Evolutionary conservation across 108 stramenopile species (phyloP).

Genomic region (Pseudonitzschia pungens): DNA sequence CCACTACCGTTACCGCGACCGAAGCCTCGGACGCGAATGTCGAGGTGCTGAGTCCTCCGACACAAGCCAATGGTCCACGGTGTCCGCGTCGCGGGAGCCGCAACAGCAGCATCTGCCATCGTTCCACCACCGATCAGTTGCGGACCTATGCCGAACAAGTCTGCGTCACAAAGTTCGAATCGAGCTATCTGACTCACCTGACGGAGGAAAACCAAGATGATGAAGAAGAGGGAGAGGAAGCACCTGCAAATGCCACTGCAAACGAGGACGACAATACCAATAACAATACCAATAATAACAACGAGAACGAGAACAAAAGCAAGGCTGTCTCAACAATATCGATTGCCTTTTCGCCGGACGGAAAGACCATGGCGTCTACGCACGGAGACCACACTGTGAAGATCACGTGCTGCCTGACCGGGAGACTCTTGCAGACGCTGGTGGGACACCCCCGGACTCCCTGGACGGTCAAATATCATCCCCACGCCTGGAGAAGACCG

Average conservation of each 20-base stretch:
- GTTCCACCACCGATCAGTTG: constrained; percentile 38
- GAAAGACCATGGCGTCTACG: constrained; percentile 89
- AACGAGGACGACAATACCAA: not conserved
- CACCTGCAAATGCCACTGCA: not conserved
- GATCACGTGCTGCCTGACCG: constrained; percentile 74
- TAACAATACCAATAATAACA: not conserved
- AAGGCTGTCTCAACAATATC: constrained; percentile 76
- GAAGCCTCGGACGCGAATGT: not conserved
- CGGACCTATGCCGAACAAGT: constrained; percentile 61
- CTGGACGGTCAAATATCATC: constrained; percentile 98
- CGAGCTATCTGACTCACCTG: constrained; percentile 70
- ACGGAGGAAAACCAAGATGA: constrained; percentile 16
- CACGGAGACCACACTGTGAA: constrained; percentile 99
- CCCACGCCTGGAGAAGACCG: constrained; percentile 39
- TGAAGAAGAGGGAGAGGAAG: constrained; percentile 15
- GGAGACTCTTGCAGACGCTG: constrained; percentile 64
- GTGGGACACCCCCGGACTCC: constrained; percentile 97
- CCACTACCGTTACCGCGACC: constrained; percentile 1
- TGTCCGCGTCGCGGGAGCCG: not conserved
- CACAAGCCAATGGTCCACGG: not conserved
- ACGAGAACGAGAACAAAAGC: not conserved
- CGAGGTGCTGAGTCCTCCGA: not conserved
- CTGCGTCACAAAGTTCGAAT: constrained; percentile 57
- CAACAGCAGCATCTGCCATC: not conserved
- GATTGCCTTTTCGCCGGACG: constrained; percentile 74